Evolutionary conservation across 1,139 yeast genomes (phyloP).

Genomic region (Pneumocystis murina): DNA sequence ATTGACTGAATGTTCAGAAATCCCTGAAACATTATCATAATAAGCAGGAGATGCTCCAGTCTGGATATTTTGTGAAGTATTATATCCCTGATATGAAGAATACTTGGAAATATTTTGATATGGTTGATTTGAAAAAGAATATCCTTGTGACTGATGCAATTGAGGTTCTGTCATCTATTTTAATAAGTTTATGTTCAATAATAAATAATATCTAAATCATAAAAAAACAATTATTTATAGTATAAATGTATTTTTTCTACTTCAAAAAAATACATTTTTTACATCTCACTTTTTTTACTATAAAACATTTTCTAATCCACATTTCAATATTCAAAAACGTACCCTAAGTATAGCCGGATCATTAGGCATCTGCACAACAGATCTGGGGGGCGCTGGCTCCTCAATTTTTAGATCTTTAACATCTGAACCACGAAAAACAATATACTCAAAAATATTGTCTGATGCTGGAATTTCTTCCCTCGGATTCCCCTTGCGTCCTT

Average conservation of each 20-base stretch:
- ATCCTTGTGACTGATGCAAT: neutral
- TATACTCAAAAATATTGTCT: slow-evolving; percentile 56
- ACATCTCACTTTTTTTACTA: neutral
- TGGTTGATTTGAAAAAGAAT: slow-evolving; percentile 3
- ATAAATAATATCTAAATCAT: slow-evolving; percentile 19
- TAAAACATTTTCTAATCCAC: neutral
- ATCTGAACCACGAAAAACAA: slow-evolving; percentile 82
- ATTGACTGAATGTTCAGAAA: neutral
- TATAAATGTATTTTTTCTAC: neutral
- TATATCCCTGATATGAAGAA: slow-evolving; percentile 2
- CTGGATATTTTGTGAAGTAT: neutral
- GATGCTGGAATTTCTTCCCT: slow-evolving; percentile 62
- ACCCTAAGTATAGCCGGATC: slow-evolving; percentile 26
- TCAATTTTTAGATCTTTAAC: slow-evolving; percentile 72
- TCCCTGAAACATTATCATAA: slow-evolving; percentile 2
- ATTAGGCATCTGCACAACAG: slow-evolving; percentile 17
- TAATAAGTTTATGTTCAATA: slow-evolving; percentile 33
- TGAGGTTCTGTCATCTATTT: slow-evolving; percentile 1
- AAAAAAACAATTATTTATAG: neutral
- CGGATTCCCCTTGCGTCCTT: slow-evolving; percentile 71
- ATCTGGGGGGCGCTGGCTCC: slow-evolving; percentile 38
- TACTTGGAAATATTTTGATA: slow-evolving; percentile 5
- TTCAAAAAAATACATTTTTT: neutral
- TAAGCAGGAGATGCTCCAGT: slow-evolving; percentile 4
- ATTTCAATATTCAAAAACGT: slow-evolving; percentile 10